Conservation (phyloP, 2,329 filamentous ascomycete genomes). For the Aspergillus amoenus region DNA sequence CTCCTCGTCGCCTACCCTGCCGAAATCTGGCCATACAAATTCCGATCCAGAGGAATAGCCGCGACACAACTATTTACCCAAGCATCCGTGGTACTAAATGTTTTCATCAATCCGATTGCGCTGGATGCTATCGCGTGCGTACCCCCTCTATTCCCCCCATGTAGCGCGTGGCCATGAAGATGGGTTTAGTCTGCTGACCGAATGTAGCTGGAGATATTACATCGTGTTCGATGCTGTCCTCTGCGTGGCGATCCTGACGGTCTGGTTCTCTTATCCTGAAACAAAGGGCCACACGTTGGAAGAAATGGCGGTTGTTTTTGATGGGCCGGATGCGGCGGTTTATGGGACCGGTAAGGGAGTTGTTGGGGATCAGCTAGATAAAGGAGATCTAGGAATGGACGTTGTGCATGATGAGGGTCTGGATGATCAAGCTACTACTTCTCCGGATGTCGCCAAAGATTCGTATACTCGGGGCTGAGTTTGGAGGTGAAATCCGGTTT, state of each 20-base stretch:
- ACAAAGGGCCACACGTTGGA: constrained; percentile 50
- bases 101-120: constrained; percentile 24
- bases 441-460: too few species aligned
- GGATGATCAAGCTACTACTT: too few species aligned
- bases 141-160: too few species aligned
- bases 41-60: constrained; percentile 37
- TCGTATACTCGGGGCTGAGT: too few species aligned
- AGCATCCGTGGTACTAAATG: constrained; percentile 5
- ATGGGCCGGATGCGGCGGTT: not conserved
- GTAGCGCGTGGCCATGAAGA: too few species aligned
- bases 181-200: too few species aligned
- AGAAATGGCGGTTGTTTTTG: constrained; percentile 34
- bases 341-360: too few species aligned
- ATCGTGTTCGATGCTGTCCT: constrained; percentile 30
- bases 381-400: too few species aligned
- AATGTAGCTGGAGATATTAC: constrained; percentile 18
- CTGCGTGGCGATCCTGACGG: constrained; percentile 12
- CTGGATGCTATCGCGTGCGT: constrained; percentile 14
- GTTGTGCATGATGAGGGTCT: too few species aligned
- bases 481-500: too few species aligned
- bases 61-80: constrained; percentile 12
- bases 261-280: constrained; percentile 54
- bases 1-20: constrained; percentile 29
- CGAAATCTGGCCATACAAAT: constrained; percentile 36
- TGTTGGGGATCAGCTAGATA: too few species aligned